Evolutionary conservation across 441 rosid genomes (phyloP), one percentile per base, ranked within the genome.

Genomic region (Isatis lusitanica): DNA sequence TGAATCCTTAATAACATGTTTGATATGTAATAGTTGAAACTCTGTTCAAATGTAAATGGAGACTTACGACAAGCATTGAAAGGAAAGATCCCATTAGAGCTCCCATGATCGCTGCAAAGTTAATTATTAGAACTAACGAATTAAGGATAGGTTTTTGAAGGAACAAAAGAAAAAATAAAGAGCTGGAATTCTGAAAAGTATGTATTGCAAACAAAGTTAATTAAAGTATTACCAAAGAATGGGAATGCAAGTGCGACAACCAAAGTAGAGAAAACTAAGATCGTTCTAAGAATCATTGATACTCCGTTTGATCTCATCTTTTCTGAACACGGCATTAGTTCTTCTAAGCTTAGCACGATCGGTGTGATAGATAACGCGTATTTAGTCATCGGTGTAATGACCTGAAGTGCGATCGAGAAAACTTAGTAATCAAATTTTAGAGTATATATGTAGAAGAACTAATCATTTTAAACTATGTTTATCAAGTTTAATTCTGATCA

Each of bases 361-460:
- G 97, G 97, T 55, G 84, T 77, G 30, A 94, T 59, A 31, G 89
- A 78, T 81, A 94, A 71, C 6, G 95, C 95, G 63, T 83, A 92
- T 85, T 94, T 94, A 17, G 97, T 80, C 87, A 90, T 75, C 7
- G 97, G 96, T 71, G 83, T 86, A 60, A 92, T 81, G 18, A 89
- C 92, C 97, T 94, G 68, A 59, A 68, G 55, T 9, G 4, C 38
- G 28, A 13, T 53, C 38, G 11, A 52, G 38, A 24, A 13, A 52
- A n/a, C 11, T 21, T 8, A 68, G 7, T 24, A 64, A 72, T 33
- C 33, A n/a, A 26, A 31, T 10, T 7, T 35, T 13, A 26, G 56
- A 26, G 56, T 36, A 16, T 38, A 38, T 26, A 5, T 13, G 16
- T 17, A 16, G n/a, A 31, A 39, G 17, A 52, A 13, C 36, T 40